These are phyloP conservation scores for Raffaelea deltoideospora DNA, from an alignment of 2,329 filamentous ascomycete species.

Conservation along the genomic window DNA sequence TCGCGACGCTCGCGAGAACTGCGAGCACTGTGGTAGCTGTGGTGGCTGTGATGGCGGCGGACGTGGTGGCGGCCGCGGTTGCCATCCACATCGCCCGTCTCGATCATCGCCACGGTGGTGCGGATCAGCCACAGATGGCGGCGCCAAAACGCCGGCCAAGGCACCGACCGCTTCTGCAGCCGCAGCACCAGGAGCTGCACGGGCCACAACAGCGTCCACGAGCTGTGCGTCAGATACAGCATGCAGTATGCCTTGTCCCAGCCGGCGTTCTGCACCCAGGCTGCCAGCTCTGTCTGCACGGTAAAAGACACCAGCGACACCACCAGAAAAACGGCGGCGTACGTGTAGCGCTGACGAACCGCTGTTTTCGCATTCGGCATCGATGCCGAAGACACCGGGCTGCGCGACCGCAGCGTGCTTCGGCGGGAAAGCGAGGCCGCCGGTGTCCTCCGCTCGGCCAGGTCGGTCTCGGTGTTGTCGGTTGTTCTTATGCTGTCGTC, in stretches of 20 bases:
- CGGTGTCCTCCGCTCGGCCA: neutral
- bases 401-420: constrained; percentile 62
- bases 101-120: constrained; percentile 63
- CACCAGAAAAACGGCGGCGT: constrained; percentile 69
- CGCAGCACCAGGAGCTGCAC: constrained; percentile 67
- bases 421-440: constrained; percentile 24
- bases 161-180: constrained; percentile 59
- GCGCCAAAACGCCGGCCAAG: constrained; percentile 79
- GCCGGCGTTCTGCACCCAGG: constrained; percentile 83
- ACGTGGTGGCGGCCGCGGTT: constrained; percentile 6
- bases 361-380: constrained; percentile 43
- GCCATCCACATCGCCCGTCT: constrained; percentile 55
- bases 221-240: constrained; percentile 94
- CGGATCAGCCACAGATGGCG: constrained; percentile 34
- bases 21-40: no score
- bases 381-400: no score
- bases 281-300: constrained; percentile 86
- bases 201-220: constrained; percentile 84
- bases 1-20: no score
- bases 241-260: constrained; percentile 99
- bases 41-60: constrained; percentile 8
- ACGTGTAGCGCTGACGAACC: constrained; percentile 55
- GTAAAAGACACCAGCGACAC: constrained; percentile 79
- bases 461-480: neutral
- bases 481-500: no score